These are phyloP conservation scores for Torulaspora indica DNA, from an alignment of 805 yeast species.

Conservation along the genomic window DNA sequence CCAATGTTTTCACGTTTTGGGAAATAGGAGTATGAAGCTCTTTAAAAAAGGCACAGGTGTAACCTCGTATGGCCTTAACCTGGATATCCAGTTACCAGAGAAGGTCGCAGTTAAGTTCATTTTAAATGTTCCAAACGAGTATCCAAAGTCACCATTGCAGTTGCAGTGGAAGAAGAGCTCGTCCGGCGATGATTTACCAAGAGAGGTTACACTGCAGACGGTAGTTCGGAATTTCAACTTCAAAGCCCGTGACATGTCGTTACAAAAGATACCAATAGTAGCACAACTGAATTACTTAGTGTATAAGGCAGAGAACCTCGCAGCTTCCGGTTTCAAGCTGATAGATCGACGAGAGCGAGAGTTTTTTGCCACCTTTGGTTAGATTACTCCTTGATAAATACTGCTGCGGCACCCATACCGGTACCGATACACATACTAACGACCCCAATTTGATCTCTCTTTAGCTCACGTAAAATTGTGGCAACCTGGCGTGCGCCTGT, in stretches of 20 bases:
- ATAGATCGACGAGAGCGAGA: constrained; percentile 16
- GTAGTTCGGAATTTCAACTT: constrained; percentile 24
- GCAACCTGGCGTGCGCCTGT: constrained; percentile 93
- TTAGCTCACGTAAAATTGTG: constrained; percentile 75
- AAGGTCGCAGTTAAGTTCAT: constrained; percentile 13
- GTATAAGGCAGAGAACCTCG: constrained; percentile 17
- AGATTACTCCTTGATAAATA: constrained; percentile 70
- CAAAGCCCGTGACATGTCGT: constrained; percentile 17
- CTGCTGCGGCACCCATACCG: constrained; percentile 97
- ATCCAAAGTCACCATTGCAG: constrained; percentile 26
- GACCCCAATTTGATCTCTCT: constrained; percentile 78
- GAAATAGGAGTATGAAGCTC: constrained; percentile 19
- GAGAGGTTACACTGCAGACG: constrained; percentile 9
- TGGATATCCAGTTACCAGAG: constrained; percentile 7
- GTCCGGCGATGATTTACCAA: neutral
- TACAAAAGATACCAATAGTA: constrained; percentile 16
- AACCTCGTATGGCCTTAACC: constrained; percentile 22
- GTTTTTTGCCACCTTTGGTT: constrained; percentile 15
- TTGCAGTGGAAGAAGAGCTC: constrained; percentile 10
- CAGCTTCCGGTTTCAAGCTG: constrained; percentile 14
- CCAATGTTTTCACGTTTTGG: constrained; percentile 19
- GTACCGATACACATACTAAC: constrained; percentile 98
- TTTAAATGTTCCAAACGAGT: constrained; percentile 24
- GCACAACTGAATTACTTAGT: constrained; percentile 28
- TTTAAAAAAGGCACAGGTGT: constrained; percentile 23